A percentile compares a stretch with the other conserved stretches of the same genome.
These are phyloP conservation scores for Fremontodendron californicum DNA, from an alignment of 345 rosid genomes.

Conservation along the genomic window DNA sequence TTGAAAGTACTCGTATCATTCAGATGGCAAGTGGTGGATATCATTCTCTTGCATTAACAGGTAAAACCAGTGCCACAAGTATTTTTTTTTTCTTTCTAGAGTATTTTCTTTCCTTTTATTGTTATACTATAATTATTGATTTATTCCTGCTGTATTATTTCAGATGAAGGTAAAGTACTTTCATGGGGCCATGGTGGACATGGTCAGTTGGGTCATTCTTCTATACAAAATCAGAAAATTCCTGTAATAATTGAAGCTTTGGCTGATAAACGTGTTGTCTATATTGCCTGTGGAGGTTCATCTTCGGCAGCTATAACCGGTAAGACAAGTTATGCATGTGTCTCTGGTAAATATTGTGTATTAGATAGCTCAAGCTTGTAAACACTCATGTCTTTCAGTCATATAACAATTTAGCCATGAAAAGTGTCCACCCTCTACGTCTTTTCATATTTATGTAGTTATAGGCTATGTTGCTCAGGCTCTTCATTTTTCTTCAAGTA, in stretches of 20 bases:
- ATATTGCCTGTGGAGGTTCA: constrained; percentile 83
- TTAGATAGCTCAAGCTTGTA: constrained; percentile 1
- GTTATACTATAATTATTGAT: background rate
- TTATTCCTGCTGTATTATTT: constrained; percentile 23
- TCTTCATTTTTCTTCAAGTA: too few relatives aligned
- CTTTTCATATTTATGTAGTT: background rate
- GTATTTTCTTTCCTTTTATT: background rate
- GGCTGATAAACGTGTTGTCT: constrained; percentile 51
- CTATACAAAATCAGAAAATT: constrained; percentile 45
- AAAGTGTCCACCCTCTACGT: background rate
- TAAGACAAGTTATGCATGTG: constrained; percentile 21
- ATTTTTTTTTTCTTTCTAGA: background rate
- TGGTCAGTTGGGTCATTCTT: constrained; percentile 81
- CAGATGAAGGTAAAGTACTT: constrained; percentile 80
- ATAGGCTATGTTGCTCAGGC: too few relatives aligned
- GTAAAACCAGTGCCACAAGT: constrained; percentile 31
- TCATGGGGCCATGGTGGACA: constrained; percentile 97
- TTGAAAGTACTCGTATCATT: constrained; percentile 45
- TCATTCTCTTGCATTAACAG: constrained; percentile 86
- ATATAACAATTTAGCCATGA: background rate
- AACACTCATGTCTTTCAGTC: background rate
- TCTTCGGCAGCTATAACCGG: constrained; percentile 84
- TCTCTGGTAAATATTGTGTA: background rate
- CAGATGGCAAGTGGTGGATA: constrained; percentile 91
- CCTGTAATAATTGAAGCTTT: constrained; percentile 61